Evolutionary conservation across 192 early-diverging fungal species (phyloP).

Genomic region (Hyaloraphidium curvatum): DNA sequence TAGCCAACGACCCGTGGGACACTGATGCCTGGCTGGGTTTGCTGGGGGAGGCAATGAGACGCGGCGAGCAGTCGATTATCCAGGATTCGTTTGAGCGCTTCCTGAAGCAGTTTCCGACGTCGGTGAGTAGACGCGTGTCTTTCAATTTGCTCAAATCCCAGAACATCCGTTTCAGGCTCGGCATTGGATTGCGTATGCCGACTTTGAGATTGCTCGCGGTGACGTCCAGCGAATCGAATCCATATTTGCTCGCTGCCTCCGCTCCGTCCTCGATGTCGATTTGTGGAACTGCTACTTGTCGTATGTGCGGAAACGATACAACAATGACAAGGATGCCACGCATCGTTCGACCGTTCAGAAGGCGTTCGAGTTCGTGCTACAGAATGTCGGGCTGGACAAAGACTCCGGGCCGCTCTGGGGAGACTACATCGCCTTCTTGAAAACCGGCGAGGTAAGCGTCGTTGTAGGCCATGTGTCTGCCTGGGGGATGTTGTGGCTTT

Average conservation of each 20-base stretch:
- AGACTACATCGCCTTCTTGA: slow-evolving; percentile 68
- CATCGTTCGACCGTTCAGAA: slow-evolving; percentile 48
- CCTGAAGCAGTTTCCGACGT: slow-evolving; percentile 56
- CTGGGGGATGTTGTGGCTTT: no score
- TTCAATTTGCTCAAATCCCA: not conserved
- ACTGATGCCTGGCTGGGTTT: slow-evolving; percentile 44
- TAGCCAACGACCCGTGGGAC: slow-evolving; percentile 32
- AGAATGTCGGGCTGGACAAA: slow-evolving; percentile 70
- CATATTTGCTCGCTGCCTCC: slow-evolving; percentile 67
- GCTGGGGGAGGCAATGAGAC: slow-evolving; percentile 33
- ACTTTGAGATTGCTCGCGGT: slow-evolving; percentile 59
- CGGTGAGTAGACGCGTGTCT: slow-evolving; percentile 31
- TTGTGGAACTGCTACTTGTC: slow-evolving; percentile 76
- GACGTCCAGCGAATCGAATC: slow-evolving; percentile 57
- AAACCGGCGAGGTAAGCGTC: slow-evolving; percentile 40
- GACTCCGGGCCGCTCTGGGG: slow-evolving; percentile 77
- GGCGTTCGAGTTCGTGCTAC: slow-evolving; percentile 75
- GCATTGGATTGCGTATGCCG: slow-evolving; percentile 58
- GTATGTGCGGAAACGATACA: slow-evolving; percentile 38
- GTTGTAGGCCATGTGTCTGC: no score
- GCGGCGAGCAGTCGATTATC: slow-evolving; percentile 31
- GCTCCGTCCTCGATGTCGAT: slow-evolving; percentile 63
- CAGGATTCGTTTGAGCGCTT: slow-evolving; percentile 48
- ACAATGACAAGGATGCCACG: slow-evolving; percentile 30
- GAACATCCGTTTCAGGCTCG: slow-evolving; percentile 22